phyloP scores from a whole-genome alignment of 75 land plant species.

The Azolla pinnata region DNA sequence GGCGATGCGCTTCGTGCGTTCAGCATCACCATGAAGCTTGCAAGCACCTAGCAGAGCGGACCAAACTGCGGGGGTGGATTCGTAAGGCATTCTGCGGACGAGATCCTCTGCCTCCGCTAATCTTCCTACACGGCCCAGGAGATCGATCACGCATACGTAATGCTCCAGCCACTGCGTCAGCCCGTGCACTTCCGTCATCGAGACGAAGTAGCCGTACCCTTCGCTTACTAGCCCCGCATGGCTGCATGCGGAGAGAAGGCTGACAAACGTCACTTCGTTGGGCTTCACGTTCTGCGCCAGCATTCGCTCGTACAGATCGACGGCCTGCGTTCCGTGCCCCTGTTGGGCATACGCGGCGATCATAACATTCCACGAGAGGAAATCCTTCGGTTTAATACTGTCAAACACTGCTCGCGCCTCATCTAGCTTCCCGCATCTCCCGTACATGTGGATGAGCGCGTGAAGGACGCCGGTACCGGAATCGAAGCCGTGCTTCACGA shows the following conservation, averaged over 20 bases:
- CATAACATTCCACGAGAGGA: conserved; percentile 47
- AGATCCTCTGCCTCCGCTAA: conserved; percentile 16
- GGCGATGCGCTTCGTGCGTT: conserved; percentile 11
- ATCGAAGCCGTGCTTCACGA: neutral
- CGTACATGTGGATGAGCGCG: conserved; percentile 32
- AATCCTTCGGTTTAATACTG: conserved; percentile 28
- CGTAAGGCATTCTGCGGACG: conserved; percentile 8
- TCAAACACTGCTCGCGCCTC: conserved; percentile 34
- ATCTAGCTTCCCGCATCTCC: conserved; percentile 31
- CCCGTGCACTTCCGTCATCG: conserved; percentile 16
- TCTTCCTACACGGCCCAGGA: conserved; percentile 37
- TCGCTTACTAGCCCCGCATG: conserved; percentile 35
- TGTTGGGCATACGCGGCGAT: conserved; percentile 35
- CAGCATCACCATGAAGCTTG: conserved; percentile 9
- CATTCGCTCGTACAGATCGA: neutral
- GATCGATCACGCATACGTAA: conserved; percentile 29
- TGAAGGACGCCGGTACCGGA: too few species aligned
- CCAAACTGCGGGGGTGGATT: conserved; percentile 17
- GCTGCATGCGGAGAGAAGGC: conserved; percentile 28
- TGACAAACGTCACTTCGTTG: conserved; percentile 18
- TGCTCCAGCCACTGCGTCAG: conserved; percentile 30
- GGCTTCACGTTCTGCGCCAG: conserved; percentile 3
- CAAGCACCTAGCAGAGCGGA: conserved; percentile 17
- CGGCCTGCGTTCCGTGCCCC: conserved; percentile 3
- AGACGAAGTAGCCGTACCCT: conserved; percentile 18